Percentiles rank a stretch among this genome's conserved stretches.
Conservation (phyloP, 176 grass and related monocot species). For the Oropetium thomaeum region DNA sequence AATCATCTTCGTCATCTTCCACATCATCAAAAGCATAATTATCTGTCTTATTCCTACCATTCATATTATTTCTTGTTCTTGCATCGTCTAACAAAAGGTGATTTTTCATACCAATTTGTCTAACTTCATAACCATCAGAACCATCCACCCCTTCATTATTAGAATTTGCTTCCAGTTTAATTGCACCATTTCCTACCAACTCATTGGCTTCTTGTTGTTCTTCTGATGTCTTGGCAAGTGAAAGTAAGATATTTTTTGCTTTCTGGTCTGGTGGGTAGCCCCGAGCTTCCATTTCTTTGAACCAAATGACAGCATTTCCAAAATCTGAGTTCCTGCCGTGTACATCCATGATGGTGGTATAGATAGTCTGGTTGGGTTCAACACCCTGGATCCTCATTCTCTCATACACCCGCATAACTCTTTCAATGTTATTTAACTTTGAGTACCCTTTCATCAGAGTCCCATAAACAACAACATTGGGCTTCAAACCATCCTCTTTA, state of each 20-base stretch:
- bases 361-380: slow-evolving; percentile 84
- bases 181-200: slow-evolving; percentile 46
- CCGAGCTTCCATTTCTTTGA: slow-evolving; percentile 71
- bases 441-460: slow-evolving; percentile 97
- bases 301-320: slow-evolving; percentile 79
- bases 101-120: slow-evolving; percentile 20
- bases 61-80: slow-evolving; percentile 24
- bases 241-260: slow-evolving; percentile 81
- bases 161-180: slow-evolving; percentile 43
- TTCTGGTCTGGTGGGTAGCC: slow-evolving; percentile 76
- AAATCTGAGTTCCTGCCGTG: slow-evolving; percentile 87
- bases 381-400: slow-evolving; percentile 83
- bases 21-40: slow-evolving; percentile 40
- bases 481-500: slow-evolving; percentile 92
- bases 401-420: slow-evolving; percentile 82
- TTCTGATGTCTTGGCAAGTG: slow-evolving; percentile 61
- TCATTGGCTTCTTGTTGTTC: slow-evolving; percentile 77
- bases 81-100: not conserved
- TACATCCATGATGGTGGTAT: slow-evolving; percentile 78
- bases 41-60: slow-evolving; percentile 22
- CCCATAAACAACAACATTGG: slow-evolving; percentile 87
- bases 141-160: slow-evolving; percentile 20
- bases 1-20: slow-evolving; percentile 20
- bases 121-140: slow-evolving; percentile 21
- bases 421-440: slow-evolving; percentile 74